Evolutionary conservation across 768 basidiomycete species (phyloP), one percentile per base, ranked within the genome.

Genomic region (Kwoniella bestiolae): DNA sequence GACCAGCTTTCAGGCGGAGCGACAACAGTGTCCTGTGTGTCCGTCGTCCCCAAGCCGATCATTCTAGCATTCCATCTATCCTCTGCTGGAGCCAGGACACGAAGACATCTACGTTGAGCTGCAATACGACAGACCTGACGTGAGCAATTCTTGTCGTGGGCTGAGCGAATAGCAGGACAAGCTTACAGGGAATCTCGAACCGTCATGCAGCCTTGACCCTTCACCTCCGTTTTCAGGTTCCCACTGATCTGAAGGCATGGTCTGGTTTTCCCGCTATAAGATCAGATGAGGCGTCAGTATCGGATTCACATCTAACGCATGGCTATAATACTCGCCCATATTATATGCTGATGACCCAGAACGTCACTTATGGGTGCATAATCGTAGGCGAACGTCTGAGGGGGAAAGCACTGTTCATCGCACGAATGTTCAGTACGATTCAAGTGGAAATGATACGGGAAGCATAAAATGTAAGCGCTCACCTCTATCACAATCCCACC

Each of bases 401-500:
- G 32, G 1, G 57, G 57, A 12, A 59, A 46, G 5, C 25, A 29
- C 57, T 58, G 29, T 4, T 9, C 6, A 9, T 12, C 11, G 14
- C 14, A 47, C 23, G 6, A 47, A 23, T 32, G 5, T 12, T 34
- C 53, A 55, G 18, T n/a, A 29, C n/a, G n/a, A n/a, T n/a, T 32
- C 32, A 56, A n/a, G 11, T 38, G 34, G 16, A 34, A 5, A 11
- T 21, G 6, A n/a, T 25, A 56, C 16, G 5, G 31, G 7, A 12
- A n/a, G 23, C 4, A 26, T 5, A 38, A 25, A 8, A 9, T 7
- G 14, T 35, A 18, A 7, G 7, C 7, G 29, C 57, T 59, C 29
- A 59, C 57, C 45, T 59, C 57, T 0, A 59, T 59, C 8, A 59
- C 57, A 3, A 59, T 23, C n/a, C 57, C 57, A 8, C 57, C 57